These are phyloP conservation scores for Metarhizium sp. DNA, from an alignment of 2,329 filamentous ascomycete genomes.

Conservation along the genomic window DNA sequence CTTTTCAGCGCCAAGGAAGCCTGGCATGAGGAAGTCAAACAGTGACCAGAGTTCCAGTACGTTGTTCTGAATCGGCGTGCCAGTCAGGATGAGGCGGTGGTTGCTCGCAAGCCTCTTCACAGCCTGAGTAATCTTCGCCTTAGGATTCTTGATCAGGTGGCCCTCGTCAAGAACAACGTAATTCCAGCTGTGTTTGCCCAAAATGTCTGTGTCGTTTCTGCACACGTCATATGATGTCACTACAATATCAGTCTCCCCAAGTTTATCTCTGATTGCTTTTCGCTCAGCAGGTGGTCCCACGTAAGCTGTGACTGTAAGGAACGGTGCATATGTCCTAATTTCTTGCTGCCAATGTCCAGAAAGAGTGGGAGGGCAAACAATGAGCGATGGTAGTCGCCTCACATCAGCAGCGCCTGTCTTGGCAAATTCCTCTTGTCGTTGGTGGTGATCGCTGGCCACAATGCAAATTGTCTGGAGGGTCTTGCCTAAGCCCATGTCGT, in stretches of 20 bases:
- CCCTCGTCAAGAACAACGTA: conserved; percentile 96
- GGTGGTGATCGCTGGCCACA: conserved; percentile 92
- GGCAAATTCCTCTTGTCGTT: conserved; percentile 81
- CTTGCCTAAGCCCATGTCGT: conserved; percentile 98
- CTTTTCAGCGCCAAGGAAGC: conserved; percentile 87
- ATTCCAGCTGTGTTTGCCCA: conserved; percentile 84
- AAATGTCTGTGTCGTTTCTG: conserved; percentile 82
- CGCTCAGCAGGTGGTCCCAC: conserved; percentile 82
- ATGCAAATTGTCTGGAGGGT: conserved; percentile 97
- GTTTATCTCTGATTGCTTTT: conserved; percentile 55
- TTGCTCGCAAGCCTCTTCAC: conserved; percentile 88
- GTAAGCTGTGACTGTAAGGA: conserved; percentile 81
- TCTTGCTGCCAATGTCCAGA: conserved; percentile 99
- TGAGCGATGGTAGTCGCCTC: conserved; percentile 76
- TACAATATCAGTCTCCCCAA: conserved; percentile 79
- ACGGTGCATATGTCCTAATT: conserved; percentile 90
- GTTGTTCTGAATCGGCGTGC: conserved; percentile 96
- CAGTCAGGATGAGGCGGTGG: conserved; percentile 90
- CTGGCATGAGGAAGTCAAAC: conserved; percentile 98
- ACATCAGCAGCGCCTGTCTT: conserved; percentile 72
- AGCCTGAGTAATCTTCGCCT: conserved; percentile 87
- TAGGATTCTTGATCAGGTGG: conserved; percentile 97
- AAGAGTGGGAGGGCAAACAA: conserved; percentile 90
- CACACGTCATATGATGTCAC: conserved; percentile 98
- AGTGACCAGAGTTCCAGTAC: conserved; percentile 95